These are phyloP conservation scores for Sporothrix brunneoviolacea DNA, from an alignment of 2,329 filamentous ascomycete species.

Conservation along the genomic window DNA sequence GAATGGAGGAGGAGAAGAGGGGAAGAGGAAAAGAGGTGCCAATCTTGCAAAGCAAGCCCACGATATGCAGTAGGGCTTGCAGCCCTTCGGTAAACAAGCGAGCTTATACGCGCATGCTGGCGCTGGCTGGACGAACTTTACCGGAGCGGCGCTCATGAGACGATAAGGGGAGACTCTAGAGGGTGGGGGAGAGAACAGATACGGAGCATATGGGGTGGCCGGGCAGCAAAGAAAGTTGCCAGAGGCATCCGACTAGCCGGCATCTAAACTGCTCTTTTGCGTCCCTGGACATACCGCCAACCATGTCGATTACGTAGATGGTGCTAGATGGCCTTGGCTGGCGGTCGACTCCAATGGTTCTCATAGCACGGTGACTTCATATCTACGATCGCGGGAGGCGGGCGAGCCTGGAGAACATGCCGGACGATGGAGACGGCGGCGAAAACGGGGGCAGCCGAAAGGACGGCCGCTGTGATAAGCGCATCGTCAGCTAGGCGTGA, in stretches of 20 bases:
- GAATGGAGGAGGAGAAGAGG: too few relatives aligned
- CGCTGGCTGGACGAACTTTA: not conserved
- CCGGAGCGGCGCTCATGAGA: not conserved
- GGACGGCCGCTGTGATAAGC: not conserved
- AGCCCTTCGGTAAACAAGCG: too few relatives aligned
- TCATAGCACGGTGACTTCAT: not conserved
- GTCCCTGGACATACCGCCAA: too few relatives aligned
- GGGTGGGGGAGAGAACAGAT: too few relatives aligned
- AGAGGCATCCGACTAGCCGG: too few relatives aligned
- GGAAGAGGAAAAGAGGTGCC: not conserved
- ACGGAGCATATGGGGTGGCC: too few relatives aligned
- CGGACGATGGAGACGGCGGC: not conserved
- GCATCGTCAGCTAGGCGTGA: not conserved
- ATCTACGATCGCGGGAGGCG: not conserved
- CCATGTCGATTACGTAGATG: conserved; percentile 2
- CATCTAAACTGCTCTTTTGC: too few relatives aligned
- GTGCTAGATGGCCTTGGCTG: not conserved
- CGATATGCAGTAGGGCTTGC: not conserved
- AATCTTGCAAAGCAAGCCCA: not conserved
- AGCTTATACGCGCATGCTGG: too few relatives aligned
- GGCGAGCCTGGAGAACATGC: not conserved
- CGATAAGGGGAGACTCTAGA: too few relatives aligned
- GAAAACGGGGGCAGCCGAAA: not conserved
- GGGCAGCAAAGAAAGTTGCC: too few relatives aligned
- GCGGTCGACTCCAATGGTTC: too few relatives aligned